A percentile compares a stretch with the other conserved stretches of the same genome.
Evolutionary conservation across 169 alveolate species (phyloP).

Genomic region (Theileria annulata): DNA sequence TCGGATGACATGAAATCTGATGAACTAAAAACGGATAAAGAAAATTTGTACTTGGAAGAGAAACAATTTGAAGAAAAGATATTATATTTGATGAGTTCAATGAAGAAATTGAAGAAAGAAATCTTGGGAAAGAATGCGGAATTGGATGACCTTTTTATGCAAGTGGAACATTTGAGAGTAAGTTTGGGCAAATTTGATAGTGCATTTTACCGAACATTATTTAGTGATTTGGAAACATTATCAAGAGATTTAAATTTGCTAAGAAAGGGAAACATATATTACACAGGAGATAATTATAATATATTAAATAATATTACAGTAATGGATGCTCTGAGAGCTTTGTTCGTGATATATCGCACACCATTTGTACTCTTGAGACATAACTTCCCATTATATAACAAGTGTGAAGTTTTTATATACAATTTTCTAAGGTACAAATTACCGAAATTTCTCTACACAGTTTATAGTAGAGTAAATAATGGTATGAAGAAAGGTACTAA

Average conservation of each 20-base stretch:
- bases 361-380: constrained; percentile 49
- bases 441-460: background rate
- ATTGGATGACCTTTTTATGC: background rate
- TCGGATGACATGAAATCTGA: no score
- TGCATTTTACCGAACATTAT: background rate
- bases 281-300: constrained; percentile 1
- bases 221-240: constrained; percentile 10
- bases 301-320: constrained; percentile 18
- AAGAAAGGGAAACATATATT: constrained; percentile 13
- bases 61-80: background rate
- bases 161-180: background rate
- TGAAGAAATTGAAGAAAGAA: background rate
- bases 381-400: background rate
- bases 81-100: background rate
- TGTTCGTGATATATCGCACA: constrained; percentile 21
- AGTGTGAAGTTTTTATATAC: background rate
- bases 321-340: constrained; percentile 1
- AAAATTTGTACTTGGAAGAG: background rate
- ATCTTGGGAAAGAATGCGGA: background rate
- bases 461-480: background rate
- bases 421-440: background rate
- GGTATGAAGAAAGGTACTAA: background rate
- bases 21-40: background rate
- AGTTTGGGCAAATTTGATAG: background rate
- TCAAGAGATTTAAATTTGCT: constrained; percentile 6